phyloP scores from a whole-genome alignment of 495 filamentous ascomycete species.

The Sphaerosporella brunnea region DNA sequence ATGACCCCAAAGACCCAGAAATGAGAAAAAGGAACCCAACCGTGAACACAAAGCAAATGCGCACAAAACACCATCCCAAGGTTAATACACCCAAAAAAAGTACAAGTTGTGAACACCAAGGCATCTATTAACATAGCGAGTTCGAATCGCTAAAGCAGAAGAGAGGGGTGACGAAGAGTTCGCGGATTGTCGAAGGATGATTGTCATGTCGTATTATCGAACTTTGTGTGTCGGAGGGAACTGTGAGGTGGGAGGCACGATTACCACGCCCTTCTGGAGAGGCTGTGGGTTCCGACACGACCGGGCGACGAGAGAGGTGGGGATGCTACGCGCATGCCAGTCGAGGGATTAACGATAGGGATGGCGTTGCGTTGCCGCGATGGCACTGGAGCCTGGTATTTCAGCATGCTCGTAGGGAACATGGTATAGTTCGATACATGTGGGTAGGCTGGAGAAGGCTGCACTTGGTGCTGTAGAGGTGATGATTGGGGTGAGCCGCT shows the following conservation, averaged over 20 bases:
- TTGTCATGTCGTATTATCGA: slow-evolving; percentile 17
- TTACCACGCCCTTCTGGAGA: slow-evolving; percentile 24
- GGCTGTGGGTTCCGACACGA: slow-evolving; percentile 18
- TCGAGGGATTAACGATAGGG: slow-evolving; percentile 92
- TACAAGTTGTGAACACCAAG: slow-evolving; percentile 25
- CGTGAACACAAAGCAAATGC: slow-evolving; percentile 21
- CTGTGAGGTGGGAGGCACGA: slow-evolving; percentile 6
- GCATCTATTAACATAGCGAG: slow-evolving; percentile 26
- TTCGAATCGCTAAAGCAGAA: slow-evolving; percentile 17
- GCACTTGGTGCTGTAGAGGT: slow-evolving; percentile 61
- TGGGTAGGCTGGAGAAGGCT: slow-evolving; percentile 34
- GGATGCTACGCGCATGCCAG: slow-evolving; percentile 72
- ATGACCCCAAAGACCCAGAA: slow-evolving; percentile 24
- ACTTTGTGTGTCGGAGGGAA: slow-evolving; percentile 9
- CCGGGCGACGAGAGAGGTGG: slow-evolving; percentile 42
- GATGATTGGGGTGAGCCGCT: slow-evolving; percentile 90
- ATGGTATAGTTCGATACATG: slow-evolving; percentile 22
- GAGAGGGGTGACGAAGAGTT: slow-evolving; percentile 19
- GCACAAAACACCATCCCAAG: slow-evolving; percentile 26
- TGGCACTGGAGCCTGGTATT: slow-evolving; percentile 49
- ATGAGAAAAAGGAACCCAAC: slow-evolving; percentile 21
- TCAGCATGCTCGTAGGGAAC: slow-evolving; percentile 21
- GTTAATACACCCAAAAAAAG: slow-evolving; percentile 26
- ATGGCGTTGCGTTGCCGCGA: slow-evolving; percentile 80
- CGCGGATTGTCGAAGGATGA: slow-evolving; percentile 18